Conservation (phyloP, 371 early-diverging fungal species). For the Parasitella parasitica region DNA sequence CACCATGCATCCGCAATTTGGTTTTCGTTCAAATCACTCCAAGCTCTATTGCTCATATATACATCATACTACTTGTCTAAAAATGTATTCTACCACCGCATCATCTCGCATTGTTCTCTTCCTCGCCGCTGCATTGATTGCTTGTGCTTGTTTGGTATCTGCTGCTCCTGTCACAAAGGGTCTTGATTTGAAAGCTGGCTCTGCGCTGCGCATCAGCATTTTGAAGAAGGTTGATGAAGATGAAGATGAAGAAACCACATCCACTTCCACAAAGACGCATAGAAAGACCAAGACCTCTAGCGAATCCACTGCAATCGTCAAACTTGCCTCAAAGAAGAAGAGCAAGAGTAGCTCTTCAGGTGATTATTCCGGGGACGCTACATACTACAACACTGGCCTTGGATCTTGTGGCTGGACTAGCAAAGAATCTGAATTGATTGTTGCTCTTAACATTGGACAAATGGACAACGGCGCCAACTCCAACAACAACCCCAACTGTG, state of each 20-base stretch:
- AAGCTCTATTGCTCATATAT: background rate
- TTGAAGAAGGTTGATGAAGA: slow-evolving; percentile 3
- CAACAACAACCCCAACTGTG: slow-evolving; percentile 52
- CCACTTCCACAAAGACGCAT: background rate
- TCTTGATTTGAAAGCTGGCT: slow-evolving; percentile 5
- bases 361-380: slow-evolving; percentile 39
- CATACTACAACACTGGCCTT: slow-evolving; percentile 32
- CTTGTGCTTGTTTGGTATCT: slow-evolving; percentile 11
- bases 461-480: slow-evolving; percentile 28
- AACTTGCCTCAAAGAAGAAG: background rate
- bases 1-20: background rate
- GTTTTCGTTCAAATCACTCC: background rate
- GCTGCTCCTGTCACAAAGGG: slow-evolving; percentile 12
- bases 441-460: slow-evolving; percentile 24
- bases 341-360: slow-evolving; percentile 1
- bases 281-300: slow-evolving; percentile 6
- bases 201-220: background rate
- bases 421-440: slow-evolving; percentile 21
- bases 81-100: slow-evolving; percentile 3
- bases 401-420: slow-evolving; percentile 35
- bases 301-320: background rate
- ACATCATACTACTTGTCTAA: background rate
- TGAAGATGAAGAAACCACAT: background rate
- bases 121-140: slow-evolving; percentile 7
- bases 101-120: slow-evolving; percentile 8